Evolutionary conservation across 2,329 filamentous ascomycete genomes (phyloP), one percentile per base, ranked within the genome.

Genomic region (Botryosphaeria dothidea): DNA sequence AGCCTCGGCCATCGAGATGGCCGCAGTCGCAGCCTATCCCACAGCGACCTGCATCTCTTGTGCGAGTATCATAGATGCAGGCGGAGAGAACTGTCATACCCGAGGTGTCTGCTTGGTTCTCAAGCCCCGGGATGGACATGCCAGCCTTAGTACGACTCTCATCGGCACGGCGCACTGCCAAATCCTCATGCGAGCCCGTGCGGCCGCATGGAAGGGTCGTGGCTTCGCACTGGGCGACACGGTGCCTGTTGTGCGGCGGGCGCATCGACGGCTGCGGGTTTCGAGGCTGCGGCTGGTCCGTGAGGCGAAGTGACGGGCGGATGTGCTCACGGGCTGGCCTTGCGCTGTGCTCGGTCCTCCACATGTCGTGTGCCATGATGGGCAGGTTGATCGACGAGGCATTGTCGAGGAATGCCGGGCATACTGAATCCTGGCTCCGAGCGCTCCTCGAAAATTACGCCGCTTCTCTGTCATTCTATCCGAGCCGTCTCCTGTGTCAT

Each of bases 21-120:
- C 29, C 13, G 4, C 34, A 29, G 36, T 11, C 36, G 9, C 46
- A n/a, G 46, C 45, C 45, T 48, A 13, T 48, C 21, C 19, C 21
- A 11, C 4, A 8, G 13, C 31, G 34, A 31, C 31, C 51, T 56
- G 51, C 51, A 25, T 38, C 13, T 8, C 9, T 43, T 58, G 54
- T 58, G 21, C 54, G 54, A 58, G 54, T 58, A 58, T 58, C 54
- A 45, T 36, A 56, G 52, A 7, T 17, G 25, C 31, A 31, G 54
- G 23, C 23, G 36, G 23, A 45, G 8, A 19, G 17, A 43, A 57
- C 23, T 19, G 54, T 58, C 54, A 58, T 45, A 58, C 54, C 36
- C 54, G 21, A 25, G 4, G 51, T 19, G 38, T 1, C 38, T 41
- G 11, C 8, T n/a, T 13, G 3, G 38, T n/a, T 41, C 38, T 41